Conservation (phyloP, 179 eudicot species). For the Vitellaria paradoxa region DNA sequence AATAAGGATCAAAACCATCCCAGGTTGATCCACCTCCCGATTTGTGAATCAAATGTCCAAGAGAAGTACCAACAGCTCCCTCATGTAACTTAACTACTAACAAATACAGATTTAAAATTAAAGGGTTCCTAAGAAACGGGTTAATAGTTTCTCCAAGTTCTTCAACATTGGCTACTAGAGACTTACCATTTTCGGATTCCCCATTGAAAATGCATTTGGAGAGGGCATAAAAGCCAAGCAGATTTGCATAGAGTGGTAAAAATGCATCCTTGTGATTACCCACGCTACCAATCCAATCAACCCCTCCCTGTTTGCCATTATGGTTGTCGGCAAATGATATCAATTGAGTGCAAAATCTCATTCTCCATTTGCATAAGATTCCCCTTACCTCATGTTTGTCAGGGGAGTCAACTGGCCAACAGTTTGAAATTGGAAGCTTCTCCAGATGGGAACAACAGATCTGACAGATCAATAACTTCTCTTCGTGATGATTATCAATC, state of each 20-base stretch:
- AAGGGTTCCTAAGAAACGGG: slow-evolving; percentile 76
- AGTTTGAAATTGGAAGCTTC: slow-evolving; percentile 39
- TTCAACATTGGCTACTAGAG: slow-evolving; percentile 39
- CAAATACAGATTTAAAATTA: slow-evolving; percentile 54
- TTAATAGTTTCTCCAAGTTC: slow-evolving; percentile 52
- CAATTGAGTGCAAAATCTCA: slow-evolving; percentile 52
- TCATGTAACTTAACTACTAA: slow-evolving; percentile 53
- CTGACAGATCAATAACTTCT: slow-evolving; percentile 81
- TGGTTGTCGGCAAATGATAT: slow-evolving; percentile 44
- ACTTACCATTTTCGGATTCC: slow-evolving; percentile 30
- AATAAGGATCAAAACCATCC: slow-evolving; percentile 86
- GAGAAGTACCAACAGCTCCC: slow-evolving; percentile 27
- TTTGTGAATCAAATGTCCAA: slow-evolving; percentile 22
- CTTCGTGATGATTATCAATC: slow-evolving; percentile 94
- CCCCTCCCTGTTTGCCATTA: slow-evolving; percentile 34
- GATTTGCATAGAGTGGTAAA: slow-evolving; percentile 79
- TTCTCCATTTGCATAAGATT: slow-evolving; percentile 60
- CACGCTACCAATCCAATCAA: slow-evolving; percentile 82
- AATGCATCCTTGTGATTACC: slow-evolving; percentile 96
- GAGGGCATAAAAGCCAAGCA: slow-evolving; percentile 65
- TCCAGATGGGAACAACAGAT: slow-evolving; percentile 77
- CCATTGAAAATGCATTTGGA: slow-evolving; percentile 47
- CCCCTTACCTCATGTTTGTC: slow-evolving; percentile 21
- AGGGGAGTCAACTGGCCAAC: slow-evolving; percentile 21
- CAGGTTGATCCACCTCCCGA: slow-evolving; percentile 36